These are phyloP conservation scores for Cunninghamia lanceolata DNA, from an alignment of 75 land plant genomes.

Conservation along the genomic window DNA sequence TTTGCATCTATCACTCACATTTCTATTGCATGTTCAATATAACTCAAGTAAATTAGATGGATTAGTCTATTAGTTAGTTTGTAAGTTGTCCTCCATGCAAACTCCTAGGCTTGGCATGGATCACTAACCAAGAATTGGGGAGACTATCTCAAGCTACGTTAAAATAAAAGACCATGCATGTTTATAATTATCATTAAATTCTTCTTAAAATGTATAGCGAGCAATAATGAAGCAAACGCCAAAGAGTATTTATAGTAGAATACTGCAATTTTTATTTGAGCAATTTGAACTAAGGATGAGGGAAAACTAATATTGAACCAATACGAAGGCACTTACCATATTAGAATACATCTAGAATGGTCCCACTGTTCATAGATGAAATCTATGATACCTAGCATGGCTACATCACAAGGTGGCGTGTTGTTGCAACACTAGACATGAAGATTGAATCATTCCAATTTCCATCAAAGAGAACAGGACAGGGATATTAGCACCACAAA, in stretches of 20 bases:
- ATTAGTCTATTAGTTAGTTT: too few relatives aligned
- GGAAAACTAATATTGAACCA: background rate
- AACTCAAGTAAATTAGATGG: too few relatives aligned
- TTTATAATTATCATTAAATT: background rate
- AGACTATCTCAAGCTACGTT: background rate
- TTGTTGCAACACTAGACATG: background rate
- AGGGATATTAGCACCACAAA: background rate
- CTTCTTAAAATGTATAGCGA: background rate
- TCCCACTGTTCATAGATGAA: background rate
- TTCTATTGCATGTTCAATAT: too few relatives aligned
- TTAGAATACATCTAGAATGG: background rate
- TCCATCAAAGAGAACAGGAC: background rate
- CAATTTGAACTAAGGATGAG: background rate
- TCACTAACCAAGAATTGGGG: background rate
- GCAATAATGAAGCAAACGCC: background rate
- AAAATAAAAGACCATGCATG: background rate
- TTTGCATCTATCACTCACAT: too few relatives aligned
- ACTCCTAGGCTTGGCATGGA: too few relatives aligned
- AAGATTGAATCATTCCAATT: background rate
- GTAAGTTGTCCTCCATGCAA: too few relatives aligned
- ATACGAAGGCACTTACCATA: background rate
- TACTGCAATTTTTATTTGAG: background rate
- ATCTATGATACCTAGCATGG: background rate
- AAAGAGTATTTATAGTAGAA: background rate
- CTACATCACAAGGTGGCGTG: background rate